A percentile compares a stretch with the other conserved stretches of the same genome.
Evolutionary conservation across 2,329 filamentous ascomycete species (phyloP).

Genomic region (Pyrenochaeta sp.): DNA sequence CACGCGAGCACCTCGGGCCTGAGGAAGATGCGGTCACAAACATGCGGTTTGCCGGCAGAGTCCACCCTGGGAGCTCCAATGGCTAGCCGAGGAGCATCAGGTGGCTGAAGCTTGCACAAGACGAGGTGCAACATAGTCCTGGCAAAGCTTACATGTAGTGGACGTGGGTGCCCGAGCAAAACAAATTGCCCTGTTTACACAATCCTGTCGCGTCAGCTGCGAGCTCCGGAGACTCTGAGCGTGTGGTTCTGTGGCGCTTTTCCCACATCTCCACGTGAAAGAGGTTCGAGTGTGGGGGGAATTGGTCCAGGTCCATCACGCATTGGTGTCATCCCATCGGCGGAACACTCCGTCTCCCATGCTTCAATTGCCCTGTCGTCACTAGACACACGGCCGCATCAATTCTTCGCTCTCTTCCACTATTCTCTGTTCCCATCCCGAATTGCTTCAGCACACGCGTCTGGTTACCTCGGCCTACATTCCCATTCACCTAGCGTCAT

Average conservation of each 20-base stretch:
- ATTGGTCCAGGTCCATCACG: constrained; percentile 15
- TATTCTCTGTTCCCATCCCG: constrained; percentile 10
- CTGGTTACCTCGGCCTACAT: constrained; percentile 39
- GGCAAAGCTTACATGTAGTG: neutral
- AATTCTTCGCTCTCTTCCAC: constrained; percentile 1
- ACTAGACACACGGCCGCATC: constrained; percentile 5
- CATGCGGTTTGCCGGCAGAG: constrained; percentile 16
- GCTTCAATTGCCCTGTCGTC: constrained; percentile 9
- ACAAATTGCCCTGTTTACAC: constrained; percentile 8
- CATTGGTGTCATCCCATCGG: constrained; percentile 22
- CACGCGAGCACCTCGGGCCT: constrained; percentile 38
- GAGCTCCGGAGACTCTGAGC: constrained; percentile 9
- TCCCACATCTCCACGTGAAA: constrained; percentile 39
- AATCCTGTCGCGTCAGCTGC: constrained; percentile 26
- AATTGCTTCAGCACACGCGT: constrained; percentile 10
- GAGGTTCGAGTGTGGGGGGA: constrained; percentile 43
- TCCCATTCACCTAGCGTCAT: constrained; percentile 42
- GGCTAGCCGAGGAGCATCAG: constrained; percentile 30
- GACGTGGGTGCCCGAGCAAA: constrained; percentile 8
- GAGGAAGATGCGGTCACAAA: constrained; percentile 26
- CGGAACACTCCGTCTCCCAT: constrained; percentile 16
- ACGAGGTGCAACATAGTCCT: constrained; percentile 4
- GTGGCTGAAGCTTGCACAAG: constrained; percentile 31
- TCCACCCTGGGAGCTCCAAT: constrained; percentile 5
- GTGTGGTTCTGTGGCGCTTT: constrained; percentile 16